These are phyloP conservation scores for Fusarium kyushuense DNA, from an alignment of 2,329 filamentous ascomycete genomes.

Conservation along the genomic window DNA sequence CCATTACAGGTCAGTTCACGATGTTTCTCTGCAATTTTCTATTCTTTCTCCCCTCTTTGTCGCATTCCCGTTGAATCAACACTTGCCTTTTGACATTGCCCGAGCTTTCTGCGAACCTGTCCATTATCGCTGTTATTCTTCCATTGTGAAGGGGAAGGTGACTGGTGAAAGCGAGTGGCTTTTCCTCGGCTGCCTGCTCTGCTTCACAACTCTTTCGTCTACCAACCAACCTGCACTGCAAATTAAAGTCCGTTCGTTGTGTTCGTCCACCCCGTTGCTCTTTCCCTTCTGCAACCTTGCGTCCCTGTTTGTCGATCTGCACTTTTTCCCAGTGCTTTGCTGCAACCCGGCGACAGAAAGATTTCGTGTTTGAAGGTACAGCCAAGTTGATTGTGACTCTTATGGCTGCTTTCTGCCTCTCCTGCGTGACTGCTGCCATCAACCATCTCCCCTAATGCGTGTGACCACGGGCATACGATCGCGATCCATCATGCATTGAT, in stretches of 20 bases:
- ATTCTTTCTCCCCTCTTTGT: constrained; percentile 12
- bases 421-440: constrained; percentile 44
- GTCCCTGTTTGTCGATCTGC: constrained; percentile 9
- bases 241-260: constrained; percentile 18
- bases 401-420: constrained; percentile 32
- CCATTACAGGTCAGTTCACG: constrained; percentile 41
- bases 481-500: constrained; percentile 15
- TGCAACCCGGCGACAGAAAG: constrained; percentile 21
- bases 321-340: constrained; percentile 24
- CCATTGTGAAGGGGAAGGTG: constrained; percentile 16
- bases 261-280: constrained; percentile 8
- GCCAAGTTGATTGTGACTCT: constrained; percentile 19
- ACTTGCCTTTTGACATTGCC: constrained; percentile 5
- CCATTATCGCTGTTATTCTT: constrained; percentile 16
- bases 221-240: constrained; percentile 25
- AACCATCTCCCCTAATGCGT: constrained; percentile 39
- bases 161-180: constrained; percentile 23
- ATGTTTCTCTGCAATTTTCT: constrained; percentile 24
- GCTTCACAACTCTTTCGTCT: constrained; percentile 23
- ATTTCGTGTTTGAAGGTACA: constrained; percentile 27
- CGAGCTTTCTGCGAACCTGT: constrained; percentile 1
- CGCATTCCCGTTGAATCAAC: constrained; percentile 11
- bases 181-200: constrained; percentile 33
- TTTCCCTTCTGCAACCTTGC: constrained; percentile 14
- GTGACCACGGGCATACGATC: constrained; percentile 41